A percentile compares a stretch with the other conserved stretches of the same genome.
Evolutionary conservation across 345 rosid species (phyloP).

Genomic region (Heritiera littoralis): DNA sequence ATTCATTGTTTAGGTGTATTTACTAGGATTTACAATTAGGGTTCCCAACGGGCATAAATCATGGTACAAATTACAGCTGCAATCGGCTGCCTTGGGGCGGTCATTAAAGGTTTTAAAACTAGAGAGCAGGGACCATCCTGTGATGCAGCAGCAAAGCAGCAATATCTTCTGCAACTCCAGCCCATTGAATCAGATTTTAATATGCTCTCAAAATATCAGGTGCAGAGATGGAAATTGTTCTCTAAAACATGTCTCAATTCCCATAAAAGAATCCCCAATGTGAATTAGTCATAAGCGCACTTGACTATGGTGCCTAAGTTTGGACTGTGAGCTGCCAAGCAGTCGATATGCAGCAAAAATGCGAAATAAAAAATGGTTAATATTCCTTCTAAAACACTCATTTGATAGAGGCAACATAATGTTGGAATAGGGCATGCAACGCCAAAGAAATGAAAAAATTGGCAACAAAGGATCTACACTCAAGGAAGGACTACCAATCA

Average conservation of each 20-base stretch:
- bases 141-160: not conserved
- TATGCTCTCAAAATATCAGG: not conserved
- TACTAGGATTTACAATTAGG: not conserved
- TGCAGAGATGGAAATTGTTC: not conserved
- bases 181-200: not conserved
- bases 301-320: not conserved
- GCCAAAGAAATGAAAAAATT: not conserved
- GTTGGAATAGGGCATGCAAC: not conserved
- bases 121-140: not conserved
- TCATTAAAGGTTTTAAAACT: not conserved
- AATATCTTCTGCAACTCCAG: not conserved
- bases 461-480: not conserved
- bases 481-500: not conserved
- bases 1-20: not conserved
- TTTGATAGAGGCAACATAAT: not conserved
- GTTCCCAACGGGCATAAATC: not conserved
- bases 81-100: not conserved
- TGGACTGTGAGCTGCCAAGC: not conserved
- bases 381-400: not conserved
- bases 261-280: not conserved
- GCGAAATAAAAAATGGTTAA: not conserved
- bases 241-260: not conserved
- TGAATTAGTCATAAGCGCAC: not conserved
- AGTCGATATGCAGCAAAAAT: not conserved
- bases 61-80: not conserved